Conservation (phyloP, 495 filamentous ascomycete species). For the Aspergillus affinis region DNA sequence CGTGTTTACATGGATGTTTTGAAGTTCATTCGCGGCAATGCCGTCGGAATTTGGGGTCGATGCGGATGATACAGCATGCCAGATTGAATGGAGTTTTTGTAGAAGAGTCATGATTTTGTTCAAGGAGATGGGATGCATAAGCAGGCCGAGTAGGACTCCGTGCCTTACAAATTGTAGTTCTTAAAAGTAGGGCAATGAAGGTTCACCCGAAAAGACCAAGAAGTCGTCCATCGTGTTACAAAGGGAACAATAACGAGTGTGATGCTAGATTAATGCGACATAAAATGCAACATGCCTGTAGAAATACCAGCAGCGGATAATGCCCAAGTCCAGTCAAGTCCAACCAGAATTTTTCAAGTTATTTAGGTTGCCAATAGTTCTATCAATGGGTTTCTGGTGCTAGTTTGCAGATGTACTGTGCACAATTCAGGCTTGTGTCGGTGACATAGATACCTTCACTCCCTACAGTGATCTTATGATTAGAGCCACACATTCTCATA, state of each 20-base stretch:
- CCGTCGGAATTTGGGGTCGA: neutral
- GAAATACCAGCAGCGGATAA: no score
- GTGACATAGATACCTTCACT: no score
- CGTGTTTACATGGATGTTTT: constrained; percentile 1
- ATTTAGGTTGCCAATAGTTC: no score
- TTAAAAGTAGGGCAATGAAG: neutral
- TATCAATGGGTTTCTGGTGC: no score
- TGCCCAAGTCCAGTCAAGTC: no score
- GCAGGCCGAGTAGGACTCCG: neutral
- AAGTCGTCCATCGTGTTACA: neutral
- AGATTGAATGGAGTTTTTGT: neutral
- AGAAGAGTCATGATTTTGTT: neutral
- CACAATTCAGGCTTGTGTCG: no score
- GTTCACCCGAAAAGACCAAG: constrained; percentile 1
- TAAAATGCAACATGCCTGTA: no score
- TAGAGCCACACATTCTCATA: no score
- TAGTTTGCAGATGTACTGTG: no score
- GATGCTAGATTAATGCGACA: no score
- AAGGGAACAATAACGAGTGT: neutral
- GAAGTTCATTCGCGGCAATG: neutral
- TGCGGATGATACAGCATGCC: neutral
- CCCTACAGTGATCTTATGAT: no score
- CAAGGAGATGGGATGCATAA: neutral
- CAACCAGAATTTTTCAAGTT: no score
- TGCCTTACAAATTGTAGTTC: neutral